Percentiles rank a stretch among this genome's conserved stretches.
phyloP scores from a whole-genome alignment of 1,139 yeast species.

The Scheffersomyces quercinus region DNA sequence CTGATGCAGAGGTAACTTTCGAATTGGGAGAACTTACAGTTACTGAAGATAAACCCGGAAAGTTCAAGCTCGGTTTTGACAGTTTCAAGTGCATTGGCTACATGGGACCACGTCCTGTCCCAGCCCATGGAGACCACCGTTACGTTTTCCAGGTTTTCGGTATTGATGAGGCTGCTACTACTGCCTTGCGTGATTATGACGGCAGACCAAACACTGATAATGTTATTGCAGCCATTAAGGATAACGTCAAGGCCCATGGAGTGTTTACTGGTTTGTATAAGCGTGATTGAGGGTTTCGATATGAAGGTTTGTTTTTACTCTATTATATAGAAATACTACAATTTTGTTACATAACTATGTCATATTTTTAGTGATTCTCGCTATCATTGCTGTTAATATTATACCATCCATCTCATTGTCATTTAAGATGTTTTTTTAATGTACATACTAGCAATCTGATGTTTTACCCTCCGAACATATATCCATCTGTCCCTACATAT shows the following conservation, averaged over 20 bases:
- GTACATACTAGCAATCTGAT: too few relatives aligned
- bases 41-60: background rate
- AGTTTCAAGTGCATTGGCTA: slow-evolving; percentile 3
- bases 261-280: background rate
- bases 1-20: slow-evolving; percentile 1
- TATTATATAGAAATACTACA: too few relatives aligned
- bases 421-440: too few relatives aligned
- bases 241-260: slow-evolving; percentile 1
- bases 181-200: background rate
- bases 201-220: background rate
- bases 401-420: too few relatives aligned
- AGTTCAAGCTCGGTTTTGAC: slow-evolving; percentile 4
- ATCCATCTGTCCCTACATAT: too few relatives aligned
- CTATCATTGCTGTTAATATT: too few relatives aligned
- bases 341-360: too few relatives aligned
- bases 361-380: too few relatives aligned
- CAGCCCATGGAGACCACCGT: slow-evolving; percentile 9
- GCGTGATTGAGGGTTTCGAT: background rate
- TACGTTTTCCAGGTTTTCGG: slow-evolving; percentile 9
- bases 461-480: too few relatives aligned
- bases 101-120: slow-evolving; percentile 7
- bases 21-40: slow-evolving; percentile 4
- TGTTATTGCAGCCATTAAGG: slow-evolving; percentile 3
- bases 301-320: background rate
- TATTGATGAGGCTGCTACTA: slow-evolving; percentile 6